Percentiles rank a stretch among this genome's conserved stretches.
phyloP scores from a whole-genome alignment of 202 grass and related monocot genomes.

The Carex sylvatica region DNA sequence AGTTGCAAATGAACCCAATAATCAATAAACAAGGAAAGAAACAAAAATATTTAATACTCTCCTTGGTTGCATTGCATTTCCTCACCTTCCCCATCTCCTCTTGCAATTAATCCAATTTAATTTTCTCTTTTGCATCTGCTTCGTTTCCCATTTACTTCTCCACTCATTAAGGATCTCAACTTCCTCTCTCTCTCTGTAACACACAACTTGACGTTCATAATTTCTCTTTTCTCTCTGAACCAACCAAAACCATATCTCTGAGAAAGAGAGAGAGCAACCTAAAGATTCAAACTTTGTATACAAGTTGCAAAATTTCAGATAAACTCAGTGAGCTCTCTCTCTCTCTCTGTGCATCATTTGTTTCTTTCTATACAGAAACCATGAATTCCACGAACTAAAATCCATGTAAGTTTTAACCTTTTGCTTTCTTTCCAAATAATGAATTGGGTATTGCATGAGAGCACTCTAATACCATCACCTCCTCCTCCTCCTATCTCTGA shows the following conservation, averaged over 20 bases:
- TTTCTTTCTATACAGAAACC: background rate
- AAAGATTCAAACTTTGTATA: background rate
- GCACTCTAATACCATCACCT: background rate
- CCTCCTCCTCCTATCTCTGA: conserved; percentile 12
- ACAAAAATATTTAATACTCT: conserved; percentile 23
- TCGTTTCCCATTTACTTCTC: conserved; percentile 30
- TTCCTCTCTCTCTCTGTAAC: background rate
- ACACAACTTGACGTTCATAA: background rate
- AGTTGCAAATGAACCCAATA: background rate
- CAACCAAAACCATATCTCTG: background rate
- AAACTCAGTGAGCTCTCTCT: conserved; percentile 11
- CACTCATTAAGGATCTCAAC: conserved; percentile 27
- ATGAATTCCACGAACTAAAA: background rate
- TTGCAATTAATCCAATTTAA: conserved; percentile 30
- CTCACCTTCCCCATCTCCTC: conserved; percentile 23
- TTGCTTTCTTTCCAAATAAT: conserved; percentile 15
- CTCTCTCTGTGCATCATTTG: background rate
- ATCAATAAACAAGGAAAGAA: conserved; percentile 9
- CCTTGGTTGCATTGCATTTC: conserved; percentile 2
- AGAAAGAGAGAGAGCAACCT: conserved; percentile 18
- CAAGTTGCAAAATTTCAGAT: background rate
- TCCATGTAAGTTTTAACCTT: conserved; percentile 7
- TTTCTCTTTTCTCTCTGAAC: background rate
- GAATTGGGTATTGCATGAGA: conserved; percentile 31
- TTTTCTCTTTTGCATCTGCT: conserved; percentile 21